Conservation (phyloP, 2,329 filamentous ascomycete species). For the Scedosporium boydii region DNA sequence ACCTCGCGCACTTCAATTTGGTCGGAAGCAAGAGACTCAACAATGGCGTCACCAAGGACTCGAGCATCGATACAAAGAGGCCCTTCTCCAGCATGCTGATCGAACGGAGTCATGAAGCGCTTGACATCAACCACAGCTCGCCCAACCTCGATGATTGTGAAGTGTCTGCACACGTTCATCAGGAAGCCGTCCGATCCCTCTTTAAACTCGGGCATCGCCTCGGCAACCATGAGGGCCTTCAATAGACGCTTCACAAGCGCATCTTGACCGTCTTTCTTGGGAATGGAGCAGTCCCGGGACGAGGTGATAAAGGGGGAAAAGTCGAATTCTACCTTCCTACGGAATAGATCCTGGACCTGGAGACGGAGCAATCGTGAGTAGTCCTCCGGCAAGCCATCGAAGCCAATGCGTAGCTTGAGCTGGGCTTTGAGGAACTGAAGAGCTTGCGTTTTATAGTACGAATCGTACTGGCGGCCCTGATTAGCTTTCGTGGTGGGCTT, state of each 20-base stretch:
- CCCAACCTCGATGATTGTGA: conserved; percentile 82
- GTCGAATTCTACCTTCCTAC: conserved; percentile 58
- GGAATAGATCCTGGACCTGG: conserved; percentile 77
- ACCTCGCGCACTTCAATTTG: conserved; percentile 69
- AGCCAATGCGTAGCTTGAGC: conserved; percentile 81
- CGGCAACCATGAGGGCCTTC: conserved; percentile 79
- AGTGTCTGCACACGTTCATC: conserved; percentile 75
- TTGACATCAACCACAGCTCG: conserved; percentile 73
- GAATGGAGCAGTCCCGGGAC: conserved; percentile 71
- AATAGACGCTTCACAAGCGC: conserved; percentile 73
- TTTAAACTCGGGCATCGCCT: conserved; percentile 72
- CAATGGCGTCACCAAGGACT: conserved; percentile 78
- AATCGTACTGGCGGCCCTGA: conserved; percentile 56
- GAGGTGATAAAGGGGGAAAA: conserved; percentile 63
- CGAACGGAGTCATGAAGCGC: conserved; percentile 67
- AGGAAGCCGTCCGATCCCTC: conserved; percentile 68
- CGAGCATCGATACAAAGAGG: conserved; percentile 79
- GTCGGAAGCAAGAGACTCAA: conserved; percentile 84
- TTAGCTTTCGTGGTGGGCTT: conserved; percentile 40
- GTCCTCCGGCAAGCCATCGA: conserved; percentile 82
- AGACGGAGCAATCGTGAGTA: conserved; percentile 75
- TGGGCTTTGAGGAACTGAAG: conserved; percentile 81
- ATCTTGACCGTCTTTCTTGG: conserved; percentile 82
- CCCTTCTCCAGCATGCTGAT: conserved; percentile 79
- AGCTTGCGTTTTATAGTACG: conserved; percentile 88